Conservation (phyloP, 768 basidiomycete species). For the Agaricus subrufescens region DNA sequence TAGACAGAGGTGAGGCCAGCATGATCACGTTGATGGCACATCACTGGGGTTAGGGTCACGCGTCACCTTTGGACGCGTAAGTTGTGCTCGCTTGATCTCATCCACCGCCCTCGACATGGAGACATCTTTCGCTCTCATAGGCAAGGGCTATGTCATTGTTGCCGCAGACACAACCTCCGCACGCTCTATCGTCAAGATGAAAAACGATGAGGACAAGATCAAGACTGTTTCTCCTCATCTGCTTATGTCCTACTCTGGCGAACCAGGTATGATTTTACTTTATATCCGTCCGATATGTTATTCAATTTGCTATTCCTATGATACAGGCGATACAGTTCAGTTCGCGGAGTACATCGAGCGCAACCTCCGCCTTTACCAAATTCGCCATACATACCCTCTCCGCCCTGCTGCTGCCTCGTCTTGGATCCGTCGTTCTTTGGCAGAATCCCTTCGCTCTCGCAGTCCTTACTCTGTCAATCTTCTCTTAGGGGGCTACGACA, state of each 20-base stretch:
- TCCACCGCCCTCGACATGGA: constrained; percentile 54
- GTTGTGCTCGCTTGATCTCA: background rate
- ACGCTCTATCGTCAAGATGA: constrained; percentile 96
- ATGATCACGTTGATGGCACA: too few species aligned
- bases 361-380: constrained; percentile 94
- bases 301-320: background rate
- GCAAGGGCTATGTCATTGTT: constrained; percentile 91
- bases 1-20: constrained; percentile 41
- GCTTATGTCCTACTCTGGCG: constrained; percentile 92
- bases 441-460: constrained; percentile 83
- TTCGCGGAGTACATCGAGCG: constrained; percentile 96
- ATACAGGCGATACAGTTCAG: constrained; percentile 87
- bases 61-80: constrained; percentile 7
- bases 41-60: constrained; percentile 14
- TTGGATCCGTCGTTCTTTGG: constrained; percentile 91
- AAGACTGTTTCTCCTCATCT: constrained; percentile 86
- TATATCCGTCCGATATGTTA: background rate
- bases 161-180: constrained; percentile 88
- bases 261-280: constrained; percentile 59
- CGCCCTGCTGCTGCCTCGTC: constrained; percentile 89
- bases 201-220: constrained; percentile 95
- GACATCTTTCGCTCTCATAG: constrained; percentile 84
- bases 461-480: constrained; percentile 90
- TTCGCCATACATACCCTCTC: constrained; percentile 86
- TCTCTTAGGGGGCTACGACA: constrained; percentile 90